These are phyloP conservation scores for Sanghuangporus weigelae DNA, from an alignment of 1,284 basidiomycete species.

Conservation along the genomic window DNA sequence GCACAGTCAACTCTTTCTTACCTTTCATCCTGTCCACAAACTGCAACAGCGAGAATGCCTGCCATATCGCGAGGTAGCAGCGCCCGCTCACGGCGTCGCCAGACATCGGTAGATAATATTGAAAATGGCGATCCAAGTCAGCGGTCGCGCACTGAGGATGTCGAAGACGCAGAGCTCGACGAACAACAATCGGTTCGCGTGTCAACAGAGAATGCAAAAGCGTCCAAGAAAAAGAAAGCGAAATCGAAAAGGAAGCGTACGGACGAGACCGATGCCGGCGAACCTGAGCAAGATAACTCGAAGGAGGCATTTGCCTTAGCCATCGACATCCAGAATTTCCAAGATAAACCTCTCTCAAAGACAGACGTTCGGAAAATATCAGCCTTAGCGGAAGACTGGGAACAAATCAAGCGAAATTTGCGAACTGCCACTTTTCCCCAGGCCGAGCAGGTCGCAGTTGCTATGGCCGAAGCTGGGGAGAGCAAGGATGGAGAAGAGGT, in stretches of 20 bases:
- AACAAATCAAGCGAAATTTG: slow-evolving; percentile 2
- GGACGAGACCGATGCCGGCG: not conserved
- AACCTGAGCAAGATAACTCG: not conserved
- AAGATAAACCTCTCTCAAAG: slow-evolving; percentile 8
- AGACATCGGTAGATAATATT: slow-evolving; percentile 10
- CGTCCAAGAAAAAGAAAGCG: not conserved
- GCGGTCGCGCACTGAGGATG: slow-evolving; percentile 13
- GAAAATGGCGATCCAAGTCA: slow-evolving; percentile 11
- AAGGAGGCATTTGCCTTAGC: not conserved
- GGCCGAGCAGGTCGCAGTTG: slow-evolving; percentile 3
- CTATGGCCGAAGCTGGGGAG: slow-evolving; percentile 14
- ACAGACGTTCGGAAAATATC: slow-evolving; percentile 7
- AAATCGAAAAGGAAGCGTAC: not conserved
- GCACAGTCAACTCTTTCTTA: not conserved
- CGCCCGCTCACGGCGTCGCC: not conserved
- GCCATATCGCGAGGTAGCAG: slow-evolving; percentile 6
- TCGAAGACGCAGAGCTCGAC: slow-evolving; percentile 8
- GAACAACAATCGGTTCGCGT: not conserved
- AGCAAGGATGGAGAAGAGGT: slow-evolving; percentile 11
- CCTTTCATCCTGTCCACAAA: not conserved
- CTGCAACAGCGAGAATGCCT: not conserved
- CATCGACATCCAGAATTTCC: slow-evolving; percentile 15
- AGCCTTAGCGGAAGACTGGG: slow-evolving; percentile 8
- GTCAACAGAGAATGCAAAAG: not conserved
- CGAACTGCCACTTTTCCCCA: not conserved